Evolutionary conservation across 129 eudicot species (phyloP).

Genomic region (Silybum marianum): DNA sequence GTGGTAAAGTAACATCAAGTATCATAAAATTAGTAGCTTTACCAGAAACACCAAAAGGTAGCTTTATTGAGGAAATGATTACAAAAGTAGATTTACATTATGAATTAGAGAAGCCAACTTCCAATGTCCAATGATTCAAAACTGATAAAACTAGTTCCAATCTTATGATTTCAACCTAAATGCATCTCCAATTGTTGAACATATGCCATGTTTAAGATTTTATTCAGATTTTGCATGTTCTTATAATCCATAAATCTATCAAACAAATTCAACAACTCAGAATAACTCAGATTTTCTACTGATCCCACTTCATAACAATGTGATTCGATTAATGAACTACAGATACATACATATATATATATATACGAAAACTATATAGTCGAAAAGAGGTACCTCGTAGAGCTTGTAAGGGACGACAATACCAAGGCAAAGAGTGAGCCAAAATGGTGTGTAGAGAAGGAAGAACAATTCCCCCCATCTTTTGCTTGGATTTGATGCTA

Average conservation of each 20-base stretch:
- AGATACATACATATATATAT: background rate
- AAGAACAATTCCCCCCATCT: constrained; percentile 95
- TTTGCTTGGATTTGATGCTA: constrained; percentile 86
- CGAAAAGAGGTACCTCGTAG: constrained; percentile 58
- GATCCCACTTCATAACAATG: background rate
- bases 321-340: background rate
- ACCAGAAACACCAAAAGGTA: background rate
- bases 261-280: background rate
- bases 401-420: constrained; percentile 86
- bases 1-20: background rate
- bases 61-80: background rate
- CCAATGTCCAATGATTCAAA: background rate
- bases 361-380: background rate
- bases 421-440: constrained; percentile 97
- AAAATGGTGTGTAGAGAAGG: constrained; percentile 80
- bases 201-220: background rate
- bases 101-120: background rate
- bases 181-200: background rate
- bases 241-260: constrained; percentile 13
- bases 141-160: constrained; percentile 1
- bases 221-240: constrained; percentile 3
- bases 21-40: background rate
- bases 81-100: background rate
- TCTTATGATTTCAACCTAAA: background rate
- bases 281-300: background rate